Evolutionary conservation across 345 rosid genomes (phyloP).

Genomic region (Sisymbrium altissimum): DNA sequence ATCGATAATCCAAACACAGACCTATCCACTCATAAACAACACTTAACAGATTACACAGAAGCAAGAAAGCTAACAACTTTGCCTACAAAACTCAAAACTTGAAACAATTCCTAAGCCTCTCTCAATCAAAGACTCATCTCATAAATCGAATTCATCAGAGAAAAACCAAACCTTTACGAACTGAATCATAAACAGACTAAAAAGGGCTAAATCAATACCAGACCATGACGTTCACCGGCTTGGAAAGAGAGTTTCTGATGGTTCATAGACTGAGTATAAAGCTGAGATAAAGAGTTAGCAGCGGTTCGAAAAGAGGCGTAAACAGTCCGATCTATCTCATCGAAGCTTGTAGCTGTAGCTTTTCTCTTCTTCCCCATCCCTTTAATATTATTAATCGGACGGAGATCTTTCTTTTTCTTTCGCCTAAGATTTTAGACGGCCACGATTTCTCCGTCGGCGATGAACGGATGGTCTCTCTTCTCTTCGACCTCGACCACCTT

Average conservation of each 20-base stretch:
- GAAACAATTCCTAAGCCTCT: neutral
- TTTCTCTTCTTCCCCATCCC: constrained; percentile 92
- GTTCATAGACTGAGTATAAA: constrained; percentile 78
- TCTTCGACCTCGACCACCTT: too few species aligned
- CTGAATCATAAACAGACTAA: neutral
- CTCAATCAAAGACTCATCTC: neutral
- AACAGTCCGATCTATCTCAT: constrained; percentile 97
- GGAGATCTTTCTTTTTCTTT: constrained; percentile 1
- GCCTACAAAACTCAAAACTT: too few species aligned
- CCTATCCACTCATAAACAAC: neutral
- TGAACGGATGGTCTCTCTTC: constrained; percentile 34
- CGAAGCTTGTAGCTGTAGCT: constrained; percentile 77
- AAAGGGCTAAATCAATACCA: constrained; percentile 34
- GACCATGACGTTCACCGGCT: constrained; percentile 74
- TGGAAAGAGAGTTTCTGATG: constrained; percentile 69
- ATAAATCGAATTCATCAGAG: neutral
- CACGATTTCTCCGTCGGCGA: constrained; percentile 27
- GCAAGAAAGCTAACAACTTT: neutral
- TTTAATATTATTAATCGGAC: neutral
- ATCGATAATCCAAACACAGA: neutral
- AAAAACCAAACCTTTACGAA: too few species aligned
- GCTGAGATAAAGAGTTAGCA: constrained; percentile 89
- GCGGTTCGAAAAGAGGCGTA: constrained; percentile 83
- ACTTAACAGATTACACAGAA: neutral
- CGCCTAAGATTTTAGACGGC: neutral